Conservation (phyloP, 2,329 filamentous ascomycete genomes). For the Trichoderma lentiforme region DNA sequence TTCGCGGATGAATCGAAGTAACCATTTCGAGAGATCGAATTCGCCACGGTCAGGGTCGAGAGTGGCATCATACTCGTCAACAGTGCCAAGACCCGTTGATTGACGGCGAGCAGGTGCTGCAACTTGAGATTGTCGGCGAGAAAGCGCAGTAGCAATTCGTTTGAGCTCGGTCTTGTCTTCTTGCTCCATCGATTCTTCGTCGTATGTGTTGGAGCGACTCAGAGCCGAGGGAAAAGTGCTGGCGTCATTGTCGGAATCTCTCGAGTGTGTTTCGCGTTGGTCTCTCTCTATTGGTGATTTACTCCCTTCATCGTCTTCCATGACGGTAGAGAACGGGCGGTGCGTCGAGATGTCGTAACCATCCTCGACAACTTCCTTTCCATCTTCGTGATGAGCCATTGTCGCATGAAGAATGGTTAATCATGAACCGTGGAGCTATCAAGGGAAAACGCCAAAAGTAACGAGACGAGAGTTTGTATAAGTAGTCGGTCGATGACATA, state of each 20-base stretch:
- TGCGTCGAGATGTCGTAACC: neutral
- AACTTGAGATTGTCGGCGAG: conserved; percentile 31
- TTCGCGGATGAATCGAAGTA: conserved; percentile 36
- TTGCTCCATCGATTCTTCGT: conserved; percentile 28
- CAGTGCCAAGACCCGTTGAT: conserved; percentile 21
- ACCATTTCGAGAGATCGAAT: conserved; percentile 44
- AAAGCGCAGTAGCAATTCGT: conserved; percentile 39
- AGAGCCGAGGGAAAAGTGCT: neutral
- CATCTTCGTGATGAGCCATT: neutral
- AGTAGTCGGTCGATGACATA: neutral
- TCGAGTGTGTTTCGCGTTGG: neutral
- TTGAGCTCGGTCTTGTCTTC: conserved; percentile 37
- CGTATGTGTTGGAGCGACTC: conserved; percentile 14
- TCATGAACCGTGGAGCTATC: neutral
- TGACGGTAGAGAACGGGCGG: neutral
- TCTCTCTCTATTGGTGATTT: neutral
- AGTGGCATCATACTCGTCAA: conserved; percentile 31
- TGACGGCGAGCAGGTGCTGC: conserved; percentile 13
- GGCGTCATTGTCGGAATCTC: conserved; percentile 4
- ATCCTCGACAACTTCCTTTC: neutral
- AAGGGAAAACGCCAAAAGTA: neutral
- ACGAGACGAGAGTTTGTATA: neutral
- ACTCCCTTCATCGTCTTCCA: neutral
- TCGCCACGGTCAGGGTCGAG: conserved; percentile 37
- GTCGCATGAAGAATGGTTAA: neutral